Evolutionary conservation across 768 basidiomycete species (phyloP), one percentile per base, ranked within the genome.

Genomic region (Lentinus tigrinus): DNA sequence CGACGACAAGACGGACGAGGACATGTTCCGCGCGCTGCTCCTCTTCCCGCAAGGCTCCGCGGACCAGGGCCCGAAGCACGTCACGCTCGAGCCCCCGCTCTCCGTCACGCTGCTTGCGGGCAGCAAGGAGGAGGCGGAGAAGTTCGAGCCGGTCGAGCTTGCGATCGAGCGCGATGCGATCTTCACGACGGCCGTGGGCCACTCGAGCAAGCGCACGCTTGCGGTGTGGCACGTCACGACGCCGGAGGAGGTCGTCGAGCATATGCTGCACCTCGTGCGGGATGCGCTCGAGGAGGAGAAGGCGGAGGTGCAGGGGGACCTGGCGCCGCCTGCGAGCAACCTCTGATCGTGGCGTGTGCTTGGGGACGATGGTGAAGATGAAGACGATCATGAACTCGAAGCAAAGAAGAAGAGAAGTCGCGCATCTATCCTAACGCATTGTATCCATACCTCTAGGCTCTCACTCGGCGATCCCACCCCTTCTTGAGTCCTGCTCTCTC

Each of bases 1-100:
- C 44, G 96, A 99, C 68, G 96, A 99, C 78, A 99, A 98, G 91
- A 95, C 95, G 47, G 94, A 98, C 77, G 96, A 99, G 76, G 96
- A 99, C 77, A 99, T 99, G 96, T 98, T 98, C 89, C 88, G 95
- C 63, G 82, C 93, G 0, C 79, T 96, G 0, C 80, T 84, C 23
- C 80, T 85, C 34, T 89, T 90, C 75, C 71, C 77, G 37, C 67
- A 62, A 44, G 40, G 43, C 36, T 3, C 2, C 58, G 28, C 55
- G 44, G 58, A 71, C 31, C 55, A 63, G 54, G 62, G 63, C 24
- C 69, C 66, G 23, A 68, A 60, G 47, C 57, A 47, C 24, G 40
- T 52, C 38, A 26, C 37, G 38, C 69, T 90, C 76, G 77, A 84
- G 65, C 80, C 74, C 53, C 90, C 84, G 21, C 74, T 87, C 54